A percentile compares a stretch with the other conserved stretches of the same genome.
phyloP scores from a whole-genome alignment of 345 rosid genomes.

The Eucalyptus marginata region DNA sequence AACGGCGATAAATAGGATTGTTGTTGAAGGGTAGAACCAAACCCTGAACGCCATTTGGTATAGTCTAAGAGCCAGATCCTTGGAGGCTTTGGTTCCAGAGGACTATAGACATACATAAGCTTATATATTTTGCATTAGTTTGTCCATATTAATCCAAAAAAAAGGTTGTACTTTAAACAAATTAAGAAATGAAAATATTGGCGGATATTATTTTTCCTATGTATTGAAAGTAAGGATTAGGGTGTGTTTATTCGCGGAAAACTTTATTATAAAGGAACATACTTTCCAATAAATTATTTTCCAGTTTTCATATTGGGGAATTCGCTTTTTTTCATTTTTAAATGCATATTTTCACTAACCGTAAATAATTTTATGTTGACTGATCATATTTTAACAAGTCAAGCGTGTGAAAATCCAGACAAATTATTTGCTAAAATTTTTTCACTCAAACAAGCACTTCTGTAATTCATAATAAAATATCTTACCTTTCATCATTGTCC shows the following conservation, averaged over 20 bases:
- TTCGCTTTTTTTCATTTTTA: neutral
- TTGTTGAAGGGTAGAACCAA: neutral
- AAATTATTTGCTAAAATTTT: neutral
- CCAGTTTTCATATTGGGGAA: neutral
- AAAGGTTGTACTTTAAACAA: neutral
- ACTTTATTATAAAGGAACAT: neutral
- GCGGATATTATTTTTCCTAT: neutral
- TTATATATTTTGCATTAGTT: neutral
- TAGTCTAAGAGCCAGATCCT: neutral
- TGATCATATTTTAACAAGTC: neutral
- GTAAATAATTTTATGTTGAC: neutral
- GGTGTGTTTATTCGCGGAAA: neutral
- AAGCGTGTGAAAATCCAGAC: neutral
- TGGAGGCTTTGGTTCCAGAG: neutral
- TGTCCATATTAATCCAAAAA: neutral
- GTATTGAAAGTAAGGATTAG: neutral
- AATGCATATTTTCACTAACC: neutral
- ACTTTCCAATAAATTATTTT: neutral
- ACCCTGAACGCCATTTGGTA: neutral
- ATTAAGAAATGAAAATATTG: neutral
- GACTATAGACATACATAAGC: neutral
- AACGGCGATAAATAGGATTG: neutral
- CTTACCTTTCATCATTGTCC: neutral
- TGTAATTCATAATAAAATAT: neutral
- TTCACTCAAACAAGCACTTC: neutral